Conservation (phyloP, 768 basidiomycete genomes). For the Podaxis sp. region DNA sequence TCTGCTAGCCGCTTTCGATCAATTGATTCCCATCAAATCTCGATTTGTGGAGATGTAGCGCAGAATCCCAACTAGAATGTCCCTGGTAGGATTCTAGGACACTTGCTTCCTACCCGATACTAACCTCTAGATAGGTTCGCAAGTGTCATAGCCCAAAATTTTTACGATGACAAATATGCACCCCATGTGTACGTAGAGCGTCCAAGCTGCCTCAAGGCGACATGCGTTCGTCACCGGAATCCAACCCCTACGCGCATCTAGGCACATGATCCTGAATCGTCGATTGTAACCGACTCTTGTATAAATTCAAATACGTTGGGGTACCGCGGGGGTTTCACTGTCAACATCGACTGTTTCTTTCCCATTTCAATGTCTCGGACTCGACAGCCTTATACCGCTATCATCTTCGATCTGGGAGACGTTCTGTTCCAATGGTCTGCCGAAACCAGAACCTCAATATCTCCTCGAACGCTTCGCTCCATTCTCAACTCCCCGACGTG, state of each 20-base stretch:
- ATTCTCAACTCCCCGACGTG: conserved; percentile 48
- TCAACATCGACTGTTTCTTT: neutral
- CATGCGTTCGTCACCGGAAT: neutral
- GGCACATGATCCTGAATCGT: conserved; percentile 11
- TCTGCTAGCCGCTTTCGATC: neutral
- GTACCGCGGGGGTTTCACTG: neutral
- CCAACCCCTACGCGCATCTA: conserved; percentile 1
- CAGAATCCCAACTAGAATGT: conserved; percentile 5
- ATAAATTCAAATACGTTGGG: conserved; percentile 5
- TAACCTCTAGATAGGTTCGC: neutral
- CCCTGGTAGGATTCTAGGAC: neutral
- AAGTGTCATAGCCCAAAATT: neutral
- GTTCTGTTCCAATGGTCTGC: conserved; percentile 58
- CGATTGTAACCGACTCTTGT: neutral
- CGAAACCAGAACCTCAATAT: conserved; percentile 41
- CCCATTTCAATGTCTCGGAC: conserved; percentile 5
- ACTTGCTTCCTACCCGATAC: conserved; percentile 4
- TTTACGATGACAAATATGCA: conserved; percentile 7
- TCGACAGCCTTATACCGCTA: conserved; percentile 25
- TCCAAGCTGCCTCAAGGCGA: conserved; percentile 1
- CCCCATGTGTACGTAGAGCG: neutral
- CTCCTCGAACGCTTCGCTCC: conserved; percentile 36
- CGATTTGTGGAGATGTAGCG: conserved; percentile 1
- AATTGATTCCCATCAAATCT: conserved; percentile 5
- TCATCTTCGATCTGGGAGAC: conserved; percentile 58